A percentile compares a stretch with the other conserved stretches of the same genome.
Conservation (phyloP, 2,329 filamentous ascomycete species). For the Rhytidhysteron rufulum region DNA sequence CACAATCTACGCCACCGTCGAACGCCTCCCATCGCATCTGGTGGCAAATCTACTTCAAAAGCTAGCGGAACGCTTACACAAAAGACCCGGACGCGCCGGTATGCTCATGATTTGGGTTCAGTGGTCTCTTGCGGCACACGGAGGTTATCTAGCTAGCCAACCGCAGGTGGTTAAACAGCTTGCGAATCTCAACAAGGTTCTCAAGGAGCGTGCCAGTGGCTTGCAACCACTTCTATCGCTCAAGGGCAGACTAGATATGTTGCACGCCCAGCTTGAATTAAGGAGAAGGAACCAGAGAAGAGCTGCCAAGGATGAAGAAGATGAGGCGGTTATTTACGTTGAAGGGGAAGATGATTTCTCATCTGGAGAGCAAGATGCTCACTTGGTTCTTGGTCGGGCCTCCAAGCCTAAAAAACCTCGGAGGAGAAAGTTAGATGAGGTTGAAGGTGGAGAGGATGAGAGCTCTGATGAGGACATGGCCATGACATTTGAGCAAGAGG, state of each 20-base stretch:
- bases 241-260: conserved; percentile 93
- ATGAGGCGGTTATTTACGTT: conserved; percentile 77
- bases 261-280: conserved; percentile 83
- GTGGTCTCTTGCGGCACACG: conserved; percentile 89
- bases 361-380: conserved; percentile 40
- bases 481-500: conserved; percentile 45
- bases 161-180: conserved; percentile 78
- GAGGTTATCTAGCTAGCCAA: conserved; percentile 83
- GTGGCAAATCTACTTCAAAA: conserved; percentile 76
- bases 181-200: conserved; percentile 74
- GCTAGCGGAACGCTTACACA: conserved; percentile 81
- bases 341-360: conserved; percentile 69
- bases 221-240: conserved; percentile 78
- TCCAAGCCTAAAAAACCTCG: conserved; percentile 4
- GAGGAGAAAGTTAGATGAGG: conserved; percentile 21
- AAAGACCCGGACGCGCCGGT: conserved; percentile 82
- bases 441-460: conserved; percentile 26
- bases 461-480: conserved; percentile 56
- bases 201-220: conserved; percentile 80
- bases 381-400: conserved; percentile 14
- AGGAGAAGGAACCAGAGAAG: conserved; percentile 64
- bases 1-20: conserved; percentile 83
- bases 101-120: conserved; percentile 94
- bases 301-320: conserved; percentile 55
- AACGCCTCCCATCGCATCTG: conserved; percentile 80